These are phyloP conservation scores for Earliella scabrosa DNA, from an alignment of 1,284 basidiomycete species.

Conservation along the genomic window DNA sequence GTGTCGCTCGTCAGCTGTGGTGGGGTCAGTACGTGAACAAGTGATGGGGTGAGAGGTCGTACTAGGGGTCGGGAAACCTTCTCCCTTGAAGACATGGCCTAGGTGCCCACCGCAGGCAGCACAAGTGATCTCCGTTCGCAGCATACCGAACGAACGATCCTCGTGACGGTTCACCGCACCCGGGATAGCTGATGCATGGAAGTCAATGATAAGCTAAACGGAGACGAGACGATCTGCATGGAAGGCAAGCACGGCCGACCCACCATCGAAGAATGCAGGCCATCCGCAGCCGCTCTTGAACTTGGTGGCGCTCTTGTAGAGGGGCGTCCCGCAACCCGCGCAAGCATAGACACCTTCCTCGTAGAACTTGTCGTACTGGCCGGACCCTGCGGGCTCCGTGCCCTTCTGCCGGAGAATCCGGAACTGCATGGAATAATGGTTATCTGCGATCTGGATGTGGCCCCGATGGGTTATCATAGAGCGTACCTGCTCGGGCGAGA, in stretches of 20 bases:
- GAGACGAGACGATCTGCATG: not conserved
- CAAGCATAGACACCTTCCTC: conserved; percentile 76
- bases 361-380: conserved; percentile 76
- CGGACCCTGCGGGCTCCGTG: conserved; percentile 81
- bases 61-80: conserved; percentile 80
- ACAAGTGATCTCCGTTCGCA: conserved; percentile 79
- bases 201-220: not conserved
- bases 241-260: not conserved
- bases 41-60: conserved; percentile 23
- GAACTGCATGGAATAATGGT: conserved; percentile 66
- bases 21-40: conserved; percentile 18
- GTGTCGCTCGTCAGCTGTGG: conserved; percentile 79
- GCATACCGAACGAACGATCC: conserved; percentile 60
- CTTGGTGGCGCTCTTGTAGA: conserved; percentile 90
- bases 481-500: conserved; percentile 84
- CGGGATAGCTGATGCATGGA: conserved; percentile 67
- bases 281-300: conserved; percentile 95
- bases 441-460: no score
- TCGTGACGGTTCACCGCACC: conserved; percentile 84
- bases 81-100: conserved; percentile 94
- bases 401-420: conserved; percentile 86
- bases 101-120: conserved; percentile 89
- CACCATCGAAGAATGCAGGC: conserved; percentile 98
- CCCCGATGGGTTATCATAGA: no score
- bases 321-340: conserved; percentile 68